phyloP scores from a whole-genome alignment of 2,329 filamentous ascomycete genomes.

The Stemphylium beticola region DNA sequence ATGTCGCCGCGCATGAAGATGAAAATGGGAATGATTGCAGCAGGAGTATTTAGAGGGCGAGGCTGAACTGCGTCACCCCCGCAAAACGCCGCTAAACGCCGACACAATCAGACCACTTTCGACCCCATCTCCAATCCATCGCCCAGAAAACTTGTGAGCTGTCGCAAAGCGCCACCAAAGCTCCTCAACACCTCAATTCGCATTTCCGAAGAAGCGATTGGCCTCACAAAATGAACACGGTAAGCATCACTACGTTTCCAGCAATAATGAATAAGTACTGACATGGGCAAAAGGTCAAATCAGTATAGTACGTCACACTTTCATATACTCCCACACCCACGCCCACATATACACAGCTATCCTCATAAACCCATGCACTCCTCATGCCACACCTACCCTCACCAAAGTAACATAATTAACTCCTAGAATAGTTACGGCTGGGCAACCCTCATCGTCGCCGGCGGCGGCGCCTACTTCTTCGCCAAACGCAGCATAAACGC shows the following conservation, averaged over 20 bases:
- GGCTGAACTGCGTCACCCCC: not conserved
- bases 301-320: conserved; percentile 61
- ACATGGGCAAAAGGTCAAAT: conserved; percentile 56
- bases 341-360: not conserved
- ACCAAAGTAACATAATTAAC: not conserved
- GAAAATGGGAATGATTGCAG: not conserved
- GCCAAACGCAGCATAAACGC: conserved; percentile 94
- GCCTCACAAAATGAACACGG: conserved; percentile 58
- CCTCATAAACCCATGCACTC: conserved; percentile 14
- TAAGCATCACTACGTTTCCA: conserved; percentile 37
- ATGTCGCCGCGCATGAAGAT: too few relatives aligned
- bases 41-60: not conserved
- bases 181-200: not conserved
- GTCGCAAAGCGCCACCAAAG: conserved; percentile 4
- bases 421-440: conserved; percentile 74
- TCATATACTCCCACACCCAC: not conserved
- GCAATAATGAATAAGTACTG: too few relatives aligned
- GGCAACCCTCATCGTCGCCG: conserved; percentile 84
- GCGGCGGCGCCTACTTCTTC: conserved; percentile 92
- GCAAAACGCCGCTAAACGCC: conserved; percentile 16
- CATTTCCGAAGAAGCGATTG: not conserved
- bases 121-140: conserved; percentile 14
- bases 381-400: not conserved
- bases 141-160: conserved; percentile 25
- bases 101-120: conserved; percentile 41